phyloP scores from a whole-genome alignment of 441 rosid genomes.

The Gossypium davidsonii region DNA sequence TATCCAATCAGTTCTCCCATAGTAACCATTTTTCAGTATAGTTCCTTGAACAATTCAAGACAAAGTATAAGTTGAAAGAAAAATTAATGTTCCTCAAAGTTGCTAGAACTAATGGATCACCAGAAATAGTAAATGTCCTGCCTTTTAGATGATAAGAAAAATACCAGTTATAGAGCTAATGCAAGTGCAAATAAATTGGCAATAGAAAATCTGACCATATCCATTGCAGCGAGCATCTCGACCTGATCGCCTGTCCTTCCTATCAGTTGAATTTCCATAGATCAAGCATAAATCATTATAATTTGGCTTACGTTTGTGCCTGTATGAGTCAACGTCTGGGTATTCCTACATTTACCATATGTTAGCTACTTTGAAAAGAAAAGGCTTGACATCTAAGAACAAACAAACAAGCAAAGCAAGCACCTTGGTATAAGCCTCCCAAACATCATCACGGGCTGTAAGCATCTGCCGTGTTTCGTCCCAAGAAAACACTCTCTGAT shows the following conservation, averaged over 20 bases:
- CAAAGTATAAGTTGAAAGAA: neutral
- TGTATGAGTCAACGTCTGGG: conserved; percentile 30
- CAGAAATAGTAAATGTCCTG: neutral
- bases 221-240: conserved; percentile 26
- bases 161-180: neutral
- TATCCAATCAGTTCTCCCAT: conserved; percentile 34
- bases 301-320: conserved; percentile 28
- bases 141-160: neutral
- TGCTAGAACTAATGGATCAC: neutral
- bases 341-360: conserved; percentile 35
- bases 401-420: conserved; percentile 25
- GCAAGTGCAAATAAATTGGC: neutral
- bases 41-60: conserved; percentile 29
- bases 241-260: conserved; percentile 10
- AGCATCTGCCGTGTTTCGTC: conserved; percentile 38
- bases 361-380: conserved; percentile 21
- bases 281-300: conserved; percentile 47
- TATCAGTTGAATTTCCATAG: conserved; percentile 35
- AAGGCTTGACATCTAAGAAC: neutral
- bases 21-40: conserved; percentile 17
- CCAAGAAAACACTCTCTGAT: conserved; percentile 35
- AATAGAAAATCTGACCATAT: conserved; percentile 21
- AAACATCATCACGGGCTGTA: conserved; percentile 34
- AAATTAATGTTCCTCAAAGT: neutral
- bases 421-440: conserved; percentile 41